These are phyloP conservation scores for Macrolepiota dolichaula DNA, from an alignment of 768 basidiomycete genomes.

Conservation along the genomic window DNA sequence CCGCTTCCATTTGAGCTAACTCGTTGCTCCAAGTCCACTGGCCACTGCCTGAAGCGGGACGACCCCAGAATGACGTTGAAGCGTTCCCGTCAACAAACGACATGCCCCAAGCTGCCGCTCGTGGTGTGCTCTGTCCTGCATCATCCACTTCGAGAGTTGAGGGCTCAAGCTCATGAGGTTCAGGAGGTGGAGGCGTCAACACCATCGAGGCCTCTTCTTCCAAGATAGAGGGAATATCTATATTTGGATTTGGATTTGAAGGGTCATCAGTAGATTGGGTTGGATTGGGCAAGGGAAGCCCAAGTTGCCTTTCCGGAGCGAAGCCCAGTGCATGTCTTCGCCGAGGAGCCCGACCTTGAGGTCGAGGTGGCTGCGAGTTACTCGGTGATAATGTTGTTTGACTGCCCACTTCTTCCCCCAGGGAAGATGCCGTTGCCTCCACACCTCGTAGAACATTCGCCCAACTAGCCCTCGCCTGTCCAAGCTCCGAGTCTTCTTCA, in stretches of 20 bases:
- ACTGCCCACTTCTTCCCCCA: not conserved
- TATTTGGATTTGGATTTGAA: not conserved
- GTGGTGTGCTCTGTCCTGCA: not conserved
- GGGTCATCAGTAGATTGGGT: not conserved
- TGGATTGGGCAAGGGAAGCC: not conserved
- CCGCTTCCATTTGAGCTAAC: not conserved
- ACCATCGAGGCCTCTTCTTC: not conserved
- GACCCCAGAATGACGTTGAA: conserved; percentile 6
- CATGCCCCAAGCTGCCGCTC: conserved; percentile 1
- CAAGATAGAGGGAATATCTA: not conserved
- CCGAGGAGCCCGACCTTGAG: not conserved
- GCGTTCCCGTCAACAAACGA: not conserved
- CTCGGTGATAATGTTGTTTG: not conserved
- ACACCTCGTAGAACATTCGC: conserved; percentile 9
- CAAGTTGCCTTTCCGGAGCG: conserved; percentile 5
- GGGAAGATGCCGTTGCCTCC: conserved; percentile 7
- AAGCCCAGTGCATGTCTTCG: conserved; percentile 6
- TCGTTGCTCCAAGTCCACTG: conserved; percentile 12
- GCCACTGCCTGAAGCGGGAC: not conserved
- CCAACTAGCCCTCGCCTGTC: conserved; percentile 7
- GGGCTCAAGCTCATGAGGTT: not conserved
- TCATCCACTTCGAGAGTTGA: not conserved
- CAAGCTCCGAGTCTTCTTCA: conserved; percentile 6
- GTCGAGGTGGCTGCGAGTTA: not conserved
- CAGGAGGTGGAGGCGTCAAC: conserved; percentile 5